Conservation (phyloP, 2,329 filamentous ascomycete genomes). For the Pestalotiopsis sp. region DNA sequence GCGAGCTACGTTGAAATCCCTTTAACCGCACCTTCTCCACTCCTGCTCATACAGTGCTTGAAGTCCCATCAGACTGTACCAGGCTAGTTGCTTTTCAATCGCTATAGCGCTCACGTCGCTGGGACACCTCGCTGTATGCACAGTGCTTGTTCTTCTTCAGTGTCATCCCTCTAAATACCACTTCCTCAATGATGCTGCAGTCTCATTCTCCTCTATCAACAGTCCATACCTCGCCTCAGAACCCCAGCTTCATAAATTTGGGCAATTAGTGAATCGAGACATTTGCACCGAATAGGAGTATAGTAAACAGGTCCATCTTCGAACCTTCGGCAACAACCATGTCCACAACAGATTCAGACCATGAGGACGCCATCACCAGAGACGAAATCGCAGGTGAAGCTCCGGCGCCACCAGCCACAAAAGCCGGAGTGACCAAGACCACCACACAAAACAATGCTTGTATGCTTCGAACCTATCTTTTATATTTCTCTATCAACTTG, state of each 20-base stretch:
- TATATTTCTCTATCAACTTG: no score
- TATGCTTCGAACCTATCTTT: no score
- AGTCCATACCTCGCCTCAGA: no score
- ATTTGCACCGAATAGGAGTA: neutral
- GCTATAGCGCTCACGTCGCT: neutral
- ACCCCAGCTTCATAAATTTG: no score
- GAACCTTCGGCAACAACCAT: slow-evolving; percentile 14
- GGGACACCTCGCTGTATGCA: neutral
- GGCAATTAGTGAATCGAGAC: no score
- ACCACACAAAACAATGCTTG: slow-evolving; percentile 42
- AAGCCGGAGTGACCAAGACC: slow-evolving; percentile 20
- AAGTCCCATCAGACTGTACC: neutral
- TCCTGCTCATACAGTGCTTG: neutral
- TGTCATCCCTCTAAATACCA: no score
- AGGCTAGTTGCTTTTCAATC: no score
- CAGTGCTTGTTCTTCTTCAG: neutral
- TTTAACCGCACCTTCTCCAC: slow-evolving; percentile 10
- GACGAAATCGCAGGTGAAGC: slow-evolving; percentile 42
- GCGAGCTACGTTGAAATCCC: neutral
- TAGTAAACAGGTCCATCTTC: neutral
- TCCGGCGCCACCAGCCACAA: slow-evolving; percentile 25
- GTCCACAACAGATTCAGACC: slow-evolving; percentile 25
- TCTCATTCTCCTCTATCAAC: no score
- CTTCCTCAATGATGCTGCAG: no score
- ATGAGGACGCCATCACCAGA: slow-evolving; percentile 41